Percentiles rank a stretch among this genome's conserved stretches.
Evolutionary conservation across 192 early-diverging fungal genomes (phyloP).

Genomic region (Phycomyces blakesleeanus): DNA sequence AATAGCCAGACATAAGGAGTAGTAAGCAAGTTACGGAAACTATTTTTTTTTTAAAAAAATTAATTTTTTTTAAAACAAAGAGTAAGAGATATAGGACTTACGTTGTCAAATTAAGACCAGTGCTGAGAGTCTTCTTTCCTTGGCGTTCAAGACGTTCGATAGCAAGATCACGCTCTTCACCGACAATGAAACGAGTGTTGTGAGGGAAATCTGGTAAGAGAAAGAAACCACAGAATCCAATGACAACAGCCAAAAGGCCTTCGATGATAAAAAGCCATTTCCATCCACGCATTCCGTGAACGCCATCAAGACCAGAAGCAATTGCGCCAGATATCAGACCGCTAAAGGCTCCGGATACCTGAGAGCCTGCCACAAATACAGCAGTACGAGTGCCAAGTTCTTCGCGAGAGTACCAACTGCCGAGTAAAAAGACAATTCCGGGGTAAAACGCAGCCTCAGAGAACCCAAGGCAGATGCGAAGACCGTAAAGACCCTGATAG

Average conservation of each 20-base stretch:
- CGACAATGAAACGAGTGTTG: conserved; percentile 52
- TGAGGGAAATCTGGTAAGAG: conserved; percentile 52
- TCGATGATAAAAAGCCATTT: conserved; percentile 57
- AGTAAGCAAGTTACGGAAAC: conserved; percentile 19
- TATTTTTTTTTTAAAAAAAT: too few species aligned
- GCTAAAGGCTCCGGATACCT: conserved; percentile 22
- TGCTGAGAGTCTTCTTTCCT: conserved; percentile 4
- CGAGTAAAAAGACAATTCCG: conserved; percentile 34
- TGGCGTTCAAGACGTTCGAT: conserved; percentile 17
- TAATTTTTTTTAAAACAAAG: too few species aligned
- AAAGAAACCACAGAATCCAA: conserved; percentile 38
- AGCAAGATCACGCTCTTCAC: conserved; percentile 29
- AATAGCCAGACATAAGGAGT: conserved; percentile 20
- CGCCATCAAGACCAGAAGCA: conserved; percentile 43
- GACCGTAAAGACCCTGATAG: conserved; percentile 28
- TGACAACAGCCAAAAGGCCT: conserved; percentile 45
- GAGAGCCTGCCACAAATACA: conserved; percentile 29
- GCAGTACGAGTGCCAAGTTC: conserved; percentile 35
- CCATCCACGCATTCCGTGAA: conserved; percentile 39
- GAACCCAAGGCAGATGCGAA: conserved; percentile 35
- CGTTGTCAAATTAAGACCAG: conserved; percentile 21
- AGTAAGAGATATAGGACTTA: too few species aligned
- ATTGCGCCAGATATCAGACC: conserved; percentile 26
- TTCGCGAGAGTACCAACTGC: conserved; percentile 36
- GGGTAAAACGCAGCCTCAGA: conserved; percentile 27